These are phyloP conservation scores for Pythium aquatile DNA, from an alignment of 352 stramenopile species.

Conservation along the genomic window DNA sequence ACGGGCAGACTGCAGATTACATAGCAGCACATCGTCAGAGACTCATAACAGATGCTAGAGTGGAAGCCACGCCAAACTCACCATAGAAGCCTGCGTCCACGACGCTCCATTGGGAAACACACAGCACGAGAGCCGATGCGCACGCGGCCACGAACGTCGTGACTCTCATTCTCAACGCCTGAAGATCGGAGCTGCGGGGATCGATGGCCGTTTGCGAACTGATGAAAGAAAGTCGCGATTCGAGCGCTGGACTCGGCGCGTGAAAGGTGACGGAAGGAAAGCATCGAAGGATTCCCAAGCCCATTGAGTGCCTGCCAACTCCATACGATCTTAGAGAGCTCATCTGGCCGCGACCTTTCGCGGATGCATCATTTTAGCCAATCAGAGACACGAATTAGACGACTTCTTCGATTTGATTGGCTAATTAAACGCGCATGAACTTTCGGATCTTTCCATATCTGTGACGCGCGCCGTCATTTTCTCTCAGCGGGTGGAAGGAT, in stretches of 20 bases:
- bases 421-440: slow-evolving; percentile 20
- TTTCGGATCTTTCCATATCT: slow-evolving; percentile 26
- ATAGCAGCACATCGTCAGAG: not conserved
- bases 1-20: slow-evolving; percentile 44
- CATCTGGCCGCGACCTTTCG: slow-evolving; percentile 31
- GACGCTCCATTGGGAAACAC: slow-evolving; percentile 10
- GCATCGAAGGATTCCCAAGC: slow-evolving; percentile 22
- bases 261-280: slow-evolving; percentile 11
- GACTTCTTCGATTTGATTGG: slow-evolving; percentile 28
- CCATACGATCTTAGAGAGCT: slow-evolving; percentile 8
- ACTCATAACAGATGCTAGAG: not conserved
- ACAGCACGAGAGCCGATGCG: slow-evolving; percentile 5
- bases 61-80: not conserved
- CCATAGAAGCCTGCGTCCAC: slow-evolving; percentile 20
- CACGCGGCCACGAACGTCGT: slow-evolving; percentile 9
- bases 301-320: too few species aligned
- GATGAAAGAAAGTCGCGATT: not conserved
- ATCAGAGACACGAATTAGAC: slow-evolving; percentile 12
- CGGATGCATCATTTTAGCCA: slow-evolving; percentile 22
- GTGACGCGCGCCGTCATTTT: slow-evolving; percentile 23
- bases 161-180: slow-evolving; percentile 3
- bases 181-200: not conserved
- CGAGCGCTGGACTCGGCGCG: not conserved
- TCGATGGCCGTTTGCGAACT: slow-evolving; percentile 4
- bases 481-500: not conserved